A percentile compares a stretch with the other conserved stretches of the same genome.
phyloP scores from a whole-genome alignment of 345 rosid genomes.

The Pseudoturritis turrita region DNA sequence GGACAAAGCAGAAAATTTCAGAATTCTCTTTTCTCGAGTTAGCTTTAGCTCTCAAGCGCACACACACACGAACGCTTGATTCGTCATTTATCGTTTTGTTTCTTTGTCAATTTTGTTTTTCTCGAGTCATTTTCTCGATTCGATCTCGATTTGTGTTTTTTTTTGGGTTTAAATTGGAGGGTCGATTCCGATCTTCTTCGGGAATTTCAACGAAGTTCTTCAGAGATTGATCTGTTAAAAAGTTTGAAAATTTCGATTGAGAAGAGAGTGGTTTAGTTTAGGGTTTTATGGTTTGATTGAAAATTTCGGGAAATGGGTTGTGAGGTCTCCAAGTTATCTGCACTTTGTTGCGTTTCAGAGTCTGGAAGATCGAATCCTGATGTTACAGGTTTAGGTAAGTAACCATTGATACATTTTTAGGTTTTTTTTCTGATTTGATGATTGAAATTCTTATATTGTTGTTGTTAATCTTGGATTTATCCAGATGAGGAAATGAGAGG shows the following conservation, averaged over 20 bases:
- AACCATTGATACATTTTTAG: background rate
- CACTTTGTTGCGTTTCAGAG: constrained; percentile 56
- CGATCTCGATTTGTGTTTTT: constrained; percentile 1
- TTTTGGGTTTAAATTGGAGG: background rate
- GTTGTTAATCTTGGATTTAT: background rate
- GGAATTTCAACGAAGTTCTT: background rate
- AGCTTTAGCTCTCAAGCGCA: background rate
- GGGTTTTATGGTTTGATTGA: constrained; percentile 10
- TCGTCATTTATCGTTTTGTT: background rate
- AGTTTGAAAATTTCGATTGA: background rate
- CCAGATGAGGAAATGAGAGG: constrained; percentile 46
- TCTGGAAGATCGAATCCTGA: constrained; percentile 53
- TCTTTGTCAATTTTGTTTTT: background rate
- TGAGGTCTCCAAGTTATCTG: constrained; percentile 51
- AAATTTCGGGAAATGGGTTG: constrained; percentile 32
- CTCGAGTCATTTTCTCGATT: constrained; percentile 8
- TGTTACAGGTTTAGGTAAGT: constrained; percentile 48
- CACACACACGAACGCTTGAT: constrained; percentile 2
- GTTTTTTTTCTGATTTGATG: background rate
- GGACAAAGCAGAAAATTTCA: background rate
- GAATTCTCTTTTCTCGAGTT: constrained; percentile 12
- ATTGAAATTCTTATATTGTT: background rate
- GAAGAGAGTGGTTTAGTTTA: background rate
- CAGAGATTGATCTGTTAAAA: background rate
- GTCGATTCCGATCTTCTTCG: background rate